These are phyloP conservation scores for Salinomyces thailandicus DNA, from an alignment of 2,329 filamentous ascomycete genomes.

Conservation along the genomic window DNA sequence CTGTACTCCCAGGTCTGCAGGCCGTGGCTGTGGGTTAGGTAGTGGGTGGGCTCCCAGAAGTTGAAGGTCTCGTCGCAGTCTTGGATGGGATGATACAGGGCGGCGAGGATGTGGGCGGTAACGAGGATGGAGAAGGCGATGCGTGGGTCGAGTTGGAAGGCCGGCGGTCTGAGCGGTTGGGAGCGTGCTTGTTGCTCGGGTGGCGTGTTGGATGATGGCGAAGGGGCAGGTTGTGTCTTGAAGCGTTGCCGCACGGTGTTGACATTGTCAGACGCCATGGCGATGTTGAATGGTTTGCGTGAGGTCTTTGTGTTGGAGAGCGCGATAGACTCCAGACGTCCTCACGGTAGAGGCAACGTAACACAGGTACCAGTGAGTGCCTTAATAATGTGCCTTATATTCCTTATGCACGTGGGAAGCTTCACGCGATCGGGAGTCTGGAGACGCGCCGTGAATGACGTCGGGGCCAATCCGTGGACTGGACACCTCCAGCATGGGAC, in stretches of 20 bases:
- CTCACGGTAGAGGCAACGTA: too few species aligned
- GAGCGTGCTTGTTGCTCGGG: neutral
- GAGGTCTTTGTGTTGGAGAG: too few species aligned
- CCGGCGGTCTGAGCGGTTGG: conserved; percentile 2
- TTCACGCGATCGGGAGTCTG: conserved; percentile 2
- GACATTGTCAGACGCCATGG: conserved; percentile 1
- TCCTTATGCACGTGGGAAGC: neutral
- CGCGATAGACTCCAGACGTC: too few species aligned
- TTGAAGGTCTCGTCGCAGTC: conserved; percentile 99
- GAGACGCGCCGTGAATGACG: neutral
- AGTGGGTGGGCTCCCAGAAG: conserved; percentile 96
- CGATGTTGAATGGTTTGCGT: too few species aligned
- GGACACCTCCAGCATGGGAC: too few species aligned
- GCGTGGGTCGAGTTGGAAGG: conserved; percentile 45
- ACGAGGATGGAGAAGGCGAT: conserved; percentile 74
- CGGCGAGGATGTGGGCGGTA: conserved; percentile 61
- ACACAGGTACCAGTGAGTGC: too few species aligned
- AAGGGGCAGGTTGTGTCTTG: conserved; percentile 1
- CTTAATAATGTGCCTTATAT: too few species aligned
- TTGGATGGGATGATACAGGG: conserved; percentile 78
- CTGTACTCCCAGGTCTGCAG: conserved; percentile 99
- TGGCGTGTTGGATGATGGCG: neutral
- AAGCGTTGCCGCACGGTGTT: conserved; percentile 6
- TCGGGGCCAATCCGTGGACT: too few species aligned
- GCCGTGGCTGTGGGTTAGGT: conserved; percentile 82